phyloP scores from a whole-genome alignment of 1,139 yeast genomes.

The Nematodospora anomalae region DNA sequence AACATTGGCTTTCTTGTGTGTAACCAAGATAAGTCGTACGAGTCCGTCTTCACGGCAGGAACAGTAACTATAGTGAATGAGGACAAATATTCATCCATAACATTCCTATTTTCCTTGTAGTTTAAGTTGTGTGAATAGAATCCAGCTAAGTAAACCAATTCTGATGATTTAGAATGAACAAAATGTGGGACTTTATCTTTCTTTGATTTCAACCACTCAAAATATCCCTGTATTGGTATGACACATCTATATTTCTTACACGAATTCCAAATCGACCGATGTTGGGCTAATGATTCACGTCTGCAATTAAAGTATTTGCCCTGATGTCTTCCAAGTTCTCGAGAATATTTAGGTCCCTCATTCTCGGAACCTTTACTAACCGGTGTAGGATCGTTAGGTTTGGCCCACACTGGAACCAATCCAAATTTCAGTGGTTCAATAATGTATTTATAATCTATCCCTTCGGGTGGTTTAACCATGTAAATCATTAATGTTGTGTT shows the following conservation, averaged over 20 bases:
- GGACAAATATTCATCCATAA: conserved; percentile 32
- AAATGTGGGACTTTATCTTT: conserved; percentile 61
- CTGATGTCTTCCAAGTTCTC: conserved; percentile 33
- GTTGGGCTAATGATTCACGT: conserved; percentile 50
- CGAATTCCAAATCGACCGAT: conserved; percentile 52
- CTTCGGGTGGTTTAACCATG: conserved; percentile 11
- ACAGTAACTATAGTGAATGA: conserved; percentile 77
- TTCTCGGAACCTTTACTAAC: conserved; percentile 19
- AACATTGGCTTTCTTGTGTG: conserved; percentile 80
- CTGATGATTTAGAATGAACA: conserved; percentile 51
- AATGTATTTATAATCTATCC: conserved; percentile 19
- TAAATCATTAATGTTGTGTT: conserved; percentile 36
- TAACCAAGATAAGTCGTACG: conserved; percentile 58
- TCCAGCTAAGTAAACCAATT: conserved; percentile 71
- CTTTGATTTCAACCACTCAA: conserved; percentile 63
- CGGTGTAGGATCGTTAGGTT: conserved; percentile 32
- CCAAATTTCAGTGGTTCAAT: conserved; percentile 47
- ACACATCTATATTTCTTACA: conserved; percentile 55
- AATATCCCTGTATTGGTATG: conserved; percentile 80
- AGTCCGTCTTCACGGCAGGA: conserved; percentile 51
- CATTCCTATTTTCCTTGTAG: conserved; percentile 27
- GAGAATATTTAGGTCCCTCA: conserved; percentile 24
- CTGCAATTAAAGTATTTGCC: conserved; percentile 60
- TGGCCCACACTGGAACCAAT: conserved; percentile 43
- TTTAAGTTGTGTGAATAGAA: conserved; percentile 52